Percentiles rank a stretch among this genome's conserved stretches.
phyloP scores from a whole-genome alignment of 78 protist species.

The Dictyostelium firmibasis region DNA sequence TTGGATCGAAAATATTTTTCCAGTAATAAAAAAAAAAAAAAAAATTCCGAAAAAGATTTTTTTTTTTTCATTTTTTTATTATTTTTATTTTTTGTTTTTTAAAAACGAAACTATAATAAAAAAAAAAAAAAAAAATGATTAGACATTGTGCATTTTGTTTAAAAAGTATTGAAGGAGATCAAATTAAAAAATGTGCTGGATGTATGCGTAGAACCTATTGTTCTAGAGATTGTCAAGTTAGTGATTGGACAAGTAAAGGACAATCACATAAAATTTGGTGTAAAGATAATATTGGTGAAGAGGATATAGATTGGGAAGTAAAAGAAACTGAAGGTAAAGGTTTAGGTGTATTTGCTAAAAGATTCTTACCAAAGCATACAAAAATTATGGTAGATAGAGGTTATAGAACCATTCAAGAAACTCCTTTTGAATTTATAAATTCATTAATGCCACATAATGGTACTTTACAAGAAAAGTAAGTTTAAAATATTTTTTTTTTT shows the following conservation, averaged over 20 bases:
- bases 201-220: conserved; percentile 14
- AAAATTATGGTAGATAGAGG: conserved; percentile 40
- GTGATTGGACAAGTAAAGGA: conserved; percentile 12
- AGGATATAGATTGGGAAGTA: conserved; percentile 40
- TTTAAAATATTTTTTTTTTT: too few relatives aligned
- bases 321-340: conserved; percentile 16
- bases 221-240: conserved; percentile 39
- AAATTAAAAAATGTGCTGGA: conserved; percentile 37
- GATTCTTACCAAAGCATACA: conserved; percentile 27
- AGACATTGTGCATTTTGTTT: conserved; percentile 56
- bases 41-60: too few relatives aligned
- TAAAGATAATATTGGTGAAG: conserved; percentile 27
- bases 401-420: conserved; percentile 15
- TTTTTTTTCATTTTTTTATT: too few relatives aligned
- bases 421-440: conserved; percentile 2
- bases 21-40: too few relatives aligned
- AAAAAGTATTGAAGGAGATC: background rate
- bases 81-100: too few relatives aligned
- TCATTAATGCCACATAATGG: conserved; percentile 26
- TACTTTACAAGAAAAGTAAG: conserved; percentile 11
- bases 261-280: conserved; percentile 35
- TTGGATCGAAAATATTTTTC: too few relatives aligned
- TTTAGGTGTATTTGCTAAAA: conserved; percentile 31
- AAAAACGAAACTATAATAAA: too few relatives aligned
- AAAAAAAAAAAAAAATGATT: background rate